Percentiles rank a stretch among this genome's conserved stretches.
These are phyloP conservation scores for Metschnikowia kofuensis DNA, from an alignment of 805 yeast genomes.

Conservation along the genomic window DNA sequence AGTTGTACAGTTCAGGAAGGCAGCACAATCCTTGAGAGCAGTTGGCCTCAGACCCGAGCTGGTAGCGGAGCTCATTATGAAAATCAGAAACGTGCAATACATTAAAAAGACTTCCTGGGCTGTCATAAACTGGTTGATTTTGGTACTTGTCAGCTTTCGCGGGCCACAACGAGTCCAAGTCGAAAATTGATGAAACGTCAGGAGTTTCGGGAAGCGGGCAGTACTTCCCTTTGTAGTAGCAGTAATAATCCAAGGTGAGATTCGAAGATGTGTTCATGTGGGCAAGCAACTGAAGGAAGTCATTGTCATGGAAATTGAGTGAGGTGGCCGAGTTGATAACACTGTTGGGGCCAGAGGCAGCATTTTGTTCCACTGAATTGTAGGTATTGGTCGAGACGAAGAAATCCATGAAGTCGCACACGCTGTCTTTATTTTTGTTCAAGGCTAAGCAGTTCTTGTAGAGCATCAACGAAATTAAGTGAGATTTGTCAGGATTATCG, in stretches of 20 bases:
- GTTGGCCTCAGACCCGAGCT: conserved; percentile 56
- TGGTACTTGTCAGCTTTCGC: conserved; percentile 25
- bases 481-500: conserved; percentile 30
- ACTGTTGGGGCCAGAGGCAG: conserved; percentile 21
- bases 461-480: conserved; percentile 34
- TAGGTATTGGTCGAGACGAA: conserved; percentile 34
- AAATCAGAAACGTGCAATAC: conserved; percentile 68
- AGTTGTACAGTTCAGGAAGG: conserved; percentile 46
- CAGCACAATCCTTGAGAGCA: conserved; percentile 61
- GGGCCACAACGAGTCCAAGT: conserved; percentile 37
- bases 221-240: conserved; percentile 42
- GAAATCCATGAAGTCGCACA: conserved; percentile 36
- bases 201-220: conserved; percentile 58
- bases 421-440: conserved; percentile 28
- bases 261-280: conserved; percentile 37
- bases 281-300: conserved; percentile 35
- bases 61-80: conserved; percentile 56
- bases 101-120: conserved; percentile 42
- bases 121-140: conserved; percentile 30
- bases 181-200: conserved; percentile 37
- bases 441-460: conserved; percentile 32
- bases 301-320: conserved; percentile 37
- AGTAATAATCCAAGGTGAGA: conserved; percentile 47
- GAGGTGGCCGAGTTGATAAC: conserved; percentile 21
- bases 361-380: conserved; percentile 16